These are phyloP conservation scores for Agaricus subrufescens DNA, from an alignment of 768 basidiomycete species.

Conservation along the genomic window DNA sequence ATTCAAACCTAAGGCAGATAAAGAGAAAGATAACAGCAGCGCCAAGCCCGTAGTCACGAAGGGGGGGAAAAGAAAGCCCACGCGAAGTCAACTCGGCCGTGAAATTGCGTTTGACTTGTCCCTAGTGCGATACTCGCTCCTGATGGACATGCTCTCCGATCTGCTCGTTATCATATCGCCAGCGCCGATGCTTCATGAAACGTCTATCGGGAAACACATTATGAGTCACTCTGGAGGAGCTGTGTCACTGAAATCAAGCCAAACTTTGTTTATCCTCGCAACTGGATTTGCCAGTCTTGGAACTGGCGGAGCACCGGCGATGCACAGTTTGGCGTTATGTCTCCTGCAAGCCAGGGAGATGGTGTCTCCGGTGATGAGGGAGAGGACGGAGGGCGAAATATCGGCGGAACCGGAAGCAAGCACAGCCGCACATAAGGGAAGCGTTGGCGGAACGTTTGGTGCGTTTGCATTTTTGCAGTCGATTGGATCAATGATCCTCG, in stretches of 20 bases:
- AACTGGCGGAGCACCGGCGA: slow-evolving; percentile 64
- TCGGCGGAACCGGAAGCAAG: slow-evolving; percentile 16
- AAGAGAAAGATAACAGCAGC: slow-evolving; percentile 13
- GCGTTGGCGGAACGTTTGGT: slow-evolving; percentile 43
- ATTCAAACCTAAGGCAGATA: slow-evolving; percentile 8
- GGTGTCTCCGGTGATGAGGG: slow-evolving; percentile 10
- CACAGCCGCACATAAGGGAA: slow-evolving; percentile 10
- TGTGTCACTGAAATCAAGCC: slow-evolving; percentile 19
- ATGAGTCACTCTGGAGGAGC: slow-evolving; percentile 4
- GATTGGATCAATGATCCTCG: slow-evolving; percentile 59
- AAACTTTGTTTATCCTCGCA: slow-evolving; percentile 55
- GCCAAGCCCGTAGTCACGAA: background rate
- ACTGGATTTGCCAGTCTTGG: slow-evolving; percentile 59
- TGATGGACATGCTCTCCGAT: slow-evolving; percentile 65
- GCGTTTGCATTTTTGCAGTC: slow-evolving; percentile 71
- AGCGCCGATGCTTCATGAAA: slow-evolving; percentile 31
- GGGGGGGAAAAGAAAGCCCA: slow-evolving; percentile 38
- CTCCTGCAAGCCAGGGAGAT: slow-evolving; percentile 44
- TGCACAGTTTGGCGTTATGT: slow-evolving; percentile 69
- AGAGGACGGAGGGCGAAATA: slow-evolving; percentile 1
- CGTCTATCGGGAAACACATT: slow-evolving; percentile 1
- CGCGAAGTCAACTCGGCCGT: slow-evolving; percentile 47
- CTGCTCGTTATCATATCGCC: slow-evolving; percentile 52
- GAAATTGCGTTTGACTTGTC: slow-evolving; percentile 71
- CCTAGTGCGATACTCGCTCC: slow-evolving; percentile 55